Evolutionary conservation across 2,329 filamentous ascomycete genomes (phyloP).

Genomic region (Chaetothyriales sp.): DNA sequence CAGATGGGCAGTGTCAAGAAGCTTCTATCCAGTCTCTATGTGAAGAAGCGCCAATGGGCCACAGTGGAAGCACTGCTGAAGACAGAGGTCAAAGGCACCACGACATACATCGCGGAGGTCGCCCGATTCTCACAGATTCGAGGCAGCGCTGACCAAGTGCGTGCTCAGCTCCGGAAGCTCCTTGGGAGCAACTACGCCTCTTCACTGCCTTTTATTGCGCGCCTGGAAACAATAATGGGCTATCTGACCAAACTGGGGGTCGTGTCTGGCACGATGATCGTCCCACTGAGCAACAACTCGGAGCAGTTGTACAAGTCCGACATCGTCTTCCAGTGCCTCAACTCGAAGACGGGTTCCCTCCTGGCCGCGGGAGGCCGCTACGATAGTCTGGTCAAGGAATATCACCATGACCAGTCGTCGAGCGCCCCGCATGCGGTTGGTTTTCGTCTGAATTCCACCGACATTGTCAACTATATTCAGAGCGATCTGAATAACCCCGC

Average conservation of each 20-base stretch:
- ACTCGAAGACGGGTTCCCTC: conserved; percentile 60
- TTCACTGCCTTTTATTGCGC: conserved; percentile 46
- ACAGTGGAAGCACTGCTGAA: conserved; percentile 70
- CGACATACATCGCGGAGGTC: conserved; percentile 80
- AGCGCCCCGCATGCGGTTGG: conserved; percentile 71
- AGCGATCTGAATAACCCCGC: neutral
- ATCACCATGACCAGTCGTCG: conserved; percentile 52
- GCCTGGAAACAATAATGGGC: conserved; percentile 61
- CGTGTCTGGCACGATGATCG: conserved; percentile 64
- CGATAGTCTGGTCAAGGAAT: conserved; percentile 73
- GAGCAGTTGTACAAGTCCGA: conserved; percentile 80
- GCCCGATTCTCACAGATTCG: conserved; percentile 72
- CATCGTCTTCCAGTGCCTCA: conserved; percentile 78
- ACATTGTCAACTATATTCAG: conserved; percentile 12
- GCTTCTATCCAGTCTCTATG: conserved; percentile 71
- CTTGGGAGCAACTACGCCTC: conserved; percentile 36
- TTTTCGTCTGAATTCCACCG: conserved; percentile 38
- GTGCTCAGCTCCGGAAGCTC: conserved; percentile 21
- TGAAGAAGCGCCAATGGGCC: conserved; percentile 64
- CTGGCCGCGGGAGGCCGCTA: conserved; percentile 90
- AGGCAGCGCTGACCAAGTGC: conserved; percentile 27
- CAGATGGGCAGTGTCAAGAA: conserved; percentile 63
- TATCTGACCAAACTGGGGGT: conserved; percentile 65
- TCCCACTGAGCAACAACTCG: conserved; percentile 73
- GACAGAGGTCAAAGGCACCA: conserved; percentile 65